Evolutionary conservation across 345 rosid genomes (phyloP).

Genomic region (Arabidopsis suecica): DNA sequence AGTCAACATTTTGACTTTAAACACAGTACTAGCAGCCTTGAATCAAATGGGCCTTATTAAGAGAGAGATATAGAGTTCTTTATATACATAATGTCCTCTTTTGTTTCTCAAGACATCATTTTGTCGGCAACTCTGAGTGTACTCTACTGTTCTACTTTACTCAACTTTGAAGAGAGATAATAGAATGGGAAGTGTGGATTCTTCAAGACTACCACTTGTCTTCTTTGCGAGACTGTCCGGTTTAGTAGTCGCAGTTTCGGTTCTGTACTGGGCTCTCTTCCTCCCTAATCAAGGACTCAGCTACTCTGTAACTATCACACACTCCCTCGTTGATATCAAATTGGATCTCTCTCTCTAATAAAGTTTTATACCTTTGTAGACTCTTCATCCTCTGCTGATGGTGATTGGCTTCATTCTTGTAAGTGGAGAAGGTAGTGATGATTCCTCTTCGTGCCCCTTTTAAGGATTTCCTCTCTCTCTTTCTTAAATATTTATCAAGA

Average conservation of each 20-base stretch:
- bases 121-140: conserved; percentile 27
- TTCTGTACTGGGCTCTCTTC: conserved; percentile 73
- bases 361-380: conserved; percentile 38
- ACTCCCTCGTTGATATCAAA: conserved; percentile 1
- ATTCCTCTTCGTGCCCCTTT: background rate
- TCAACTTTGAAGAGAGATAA: conserved; percentile 17
- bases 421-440: conserved; percentile 83
- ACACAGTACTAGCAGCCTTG: conserved; percentile 12
- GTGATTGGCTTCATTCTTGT: conserved; percentile 91
- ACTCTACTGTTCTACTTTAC: background rate
- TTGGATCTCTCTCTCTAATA: conserved; percentile 11
- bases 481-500: background rate
- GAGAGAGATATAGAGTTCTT: conserved; percentile 4
- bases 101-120: background rate
- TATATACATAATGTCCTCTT: background rate
- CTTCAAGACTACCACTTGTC: conserved; percentile 49
- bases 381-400: conserved; percentile 85
- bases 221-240: conserved; percentile 73
- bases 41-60: conserved; percentile 27
- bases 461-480: background rate
- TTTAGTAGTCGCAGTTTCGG: conserved; percentile 58
- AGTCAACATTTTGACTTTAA: conserved; percentile 4
- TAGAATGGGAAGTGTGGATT: conserved; percentile 33
- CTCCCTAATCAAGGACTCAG: conserved; percentile 59
- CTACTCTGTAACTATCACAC: conserved; percentile 55